A percentile compares a stretch with the other conserved stretches of the same genome.
Conservation (phyloP, 176 grass and related monocot species). For the Dendrocalamus sinicus region DNA sequence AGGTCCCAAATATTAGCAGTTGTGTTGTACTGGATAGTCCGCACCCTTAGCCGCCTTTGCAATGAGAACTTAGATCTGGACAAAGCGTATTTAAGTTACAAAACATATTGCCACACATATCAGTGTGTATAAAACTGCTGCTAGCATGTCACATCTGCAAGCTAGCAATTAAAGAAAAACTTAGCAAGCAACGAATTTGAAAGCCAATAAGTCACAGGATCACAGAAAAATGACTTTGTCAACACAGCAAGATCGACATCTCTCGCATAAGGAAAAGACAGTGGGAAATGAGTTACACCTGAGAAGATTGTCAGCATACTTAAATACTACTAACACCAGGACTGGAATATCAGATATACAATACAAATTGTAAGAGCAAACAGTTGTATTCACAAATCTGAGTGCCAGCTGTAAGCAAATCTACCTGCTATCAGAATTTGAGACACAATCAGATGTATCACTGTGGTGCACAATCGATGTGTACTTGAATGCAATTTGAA, state of each 20-base stretch:
- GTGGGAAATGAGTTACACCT: neutral
- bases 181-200: constrained; percentile 1
- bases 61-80: constrained; percentile 77
- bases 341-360: neutral
- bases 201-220: constrained; percentile 16
- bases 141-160: constrained; percentile 28
- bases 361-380: neutral
- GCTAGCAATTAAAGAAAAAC: constrained; percentile 16
- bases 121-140: constrained; percentile 21
- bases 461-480: constrained; percentile 64
- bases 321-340: neutral
- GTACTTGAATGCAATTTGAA: constrained; percentile 95
- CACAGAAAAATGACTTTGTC: neutral
- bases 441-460: constrained; percentile 48
- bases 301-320: constrained; percentile 15
- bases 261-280: constrained; percentile 18
- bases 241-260: constrained; percentile 22
- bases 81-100: constrained; percentile 35
- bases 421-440: constrained; percentile 50
- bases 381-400: constrained; percentile 21
- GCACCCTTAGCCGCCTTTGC: constrained; percentile 84
- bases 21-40: constrained; percentile 80
- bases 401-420: constrained; percentile 20
- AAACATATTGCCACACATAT: constrained; percentile 26
- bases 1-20: constrained; percentile 89